Conservation (phyloP, 306 rosid species). For the Begonia fuchsioides region DNA sequence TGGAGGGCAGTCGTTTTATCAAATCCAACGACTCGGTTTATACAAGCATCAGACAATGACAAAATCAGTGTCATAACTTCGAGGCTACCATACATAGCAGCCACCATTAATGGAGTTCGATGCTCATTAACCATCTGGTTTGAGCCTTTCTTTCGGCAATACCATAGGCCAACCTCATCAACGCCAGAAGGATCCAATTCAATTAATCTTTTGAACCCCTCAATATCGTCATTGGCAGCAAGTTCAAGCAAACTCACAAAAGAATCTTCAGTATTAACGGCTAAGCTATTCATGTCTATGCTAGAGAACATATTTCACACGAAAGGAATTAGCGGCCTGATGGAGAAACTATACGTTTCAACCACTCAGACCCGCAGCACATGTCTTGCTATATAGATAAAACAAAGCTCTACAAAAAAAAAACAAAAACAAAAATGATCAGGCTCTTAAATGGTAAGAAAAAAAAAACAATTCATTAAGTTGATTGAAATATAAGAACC, state of each 20-base stretch:
- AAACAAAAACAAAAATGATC: slow-evolving; percentile 4
- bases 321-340: slow-evolving; percentile 11
- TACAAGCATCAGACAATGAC: slow-evolving; percentile 41
- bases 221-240: slow-evolving; percentile 66
- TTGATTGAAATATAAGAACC: neutral
- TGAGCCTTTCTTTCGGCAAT: slow-evolving; percentile 66
- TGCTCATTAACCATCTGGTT: slow-evolving; percentile 77
- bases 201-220: slow-evolving; percentile 46
- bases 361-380: slow-evolving; percentile 38
- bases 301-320: slow-evolving; percentile 10
- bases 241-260: slow-evolving; percentile 75
- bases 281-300: slow-evolving; percentile 54
- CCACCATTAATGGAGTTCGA: slow-evolving; percentile 83
- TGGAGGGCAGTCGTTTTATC: slow-evolving; percentile 92
- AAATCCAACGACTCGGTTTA: slow-evolving; percentile 45
- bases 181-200: slow-evolving; percentile 55
- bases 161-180: slow-evolving; percentile 82
- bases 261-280: slow-evolving; percentile 65
- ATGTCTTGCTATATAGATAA: slow-evolving; percentile 26
- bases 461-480: no score
- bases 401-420: no score
- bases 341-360: slow-evolving; percentile 14
- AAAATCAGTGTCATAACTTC: slow-evolving; percentile 59
- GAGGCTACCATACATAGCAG: slow-evolving; percentile 80
- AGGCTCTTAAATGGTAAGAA: neutral